Conservation (phyloP, 441 rosid genomes). For the Pelargonium cotyledonis region DNA sequence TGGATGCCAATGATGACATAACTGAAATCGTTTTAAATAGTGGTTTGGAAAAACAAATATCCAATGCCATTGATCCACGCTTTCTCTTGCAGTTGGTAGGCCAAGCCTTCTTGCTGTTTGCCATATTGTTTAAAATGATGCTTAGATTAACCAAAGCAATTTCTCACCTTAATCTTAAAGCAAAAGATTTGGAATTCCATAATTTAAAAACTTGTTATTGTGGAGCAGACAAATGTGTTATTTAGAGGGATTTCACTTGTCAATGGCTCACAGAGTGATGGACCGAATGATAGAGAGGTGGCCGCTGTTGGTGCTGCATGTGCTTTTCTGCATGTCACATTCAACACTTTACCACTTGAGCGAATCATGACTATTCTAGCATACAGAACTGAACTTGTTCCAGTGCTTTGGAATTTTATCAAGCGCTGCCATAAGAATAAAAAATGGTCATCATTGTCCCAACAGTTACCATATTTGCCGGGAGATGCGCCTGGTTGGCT, state of each 20-base stretch:
- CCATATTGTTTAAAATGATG: too few relatives aligned
- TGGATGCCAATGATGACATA: constrained; percentile 40
- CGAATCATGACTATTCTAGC: constrained; percentile 86
- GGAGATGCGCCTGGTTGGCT: constrained; percentile 95
- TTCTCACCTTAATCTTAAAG: constrained; percentile 2
- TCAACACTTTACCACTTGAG: constrained; percentile 74
- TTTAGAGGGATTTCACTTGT: constrained; percentile 48
- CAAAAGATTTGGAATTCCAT: constrained; percentile 5
- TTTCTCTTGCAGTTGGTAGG: constrained; percentile 92
- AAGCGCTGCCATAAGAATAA: constrained; percentile 78
- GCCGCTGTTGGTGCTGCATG: constrained; percentile 90
- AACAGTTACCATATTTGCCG: constrained; percentile 50
- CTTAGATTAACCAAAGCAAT: not conserved
- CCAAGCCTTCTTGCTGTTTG: constrained; percentile 3
- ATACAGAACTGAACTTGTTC: constrained; percentile 88
- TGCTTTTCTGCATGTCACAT: constrained; percentile 78
- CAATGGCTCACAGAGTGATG: constrained; percentile 36
- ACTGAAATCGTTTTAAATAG: constrained; percentile 46
- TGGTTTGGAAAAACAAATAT: constrained; percentile 65
- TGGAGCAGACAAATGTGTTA: constrained; percentile 71
- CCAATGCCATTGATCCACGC: constrained; percentile 66
- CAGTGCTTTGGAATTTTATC: constrained; percentile 87
- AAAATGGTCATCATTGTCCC: constrained; percentile 70
- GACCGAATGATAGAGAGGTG: constrained; percentile 51
- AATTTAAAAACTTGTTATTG: constrained; percentile 15